phyloP scores from a whole-genome alignment of 495 filamentous ascomycete genomes.

The Aspergillus kassunensis region DNA sequence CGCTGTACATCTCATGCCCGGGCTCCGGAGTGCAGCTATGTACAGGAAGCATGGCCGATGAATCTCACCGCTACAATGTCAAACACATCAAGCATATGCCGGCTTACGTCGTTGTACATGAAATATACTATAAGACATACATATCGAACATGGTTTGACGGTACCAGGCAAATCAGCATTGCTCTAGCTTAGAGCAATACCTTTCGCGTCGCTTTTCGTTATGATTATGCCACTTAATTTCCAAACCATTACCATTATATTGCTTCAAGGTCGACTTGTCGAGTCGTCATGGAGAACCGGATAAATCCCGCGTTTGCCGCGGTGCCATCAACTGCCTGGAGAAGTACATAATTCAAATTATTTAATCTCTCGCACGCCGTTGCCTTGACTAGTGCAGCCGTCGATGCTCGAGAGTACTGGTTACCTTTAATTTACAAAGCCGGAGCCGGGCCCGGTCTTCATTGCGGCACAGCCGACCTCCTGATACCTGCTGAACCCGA shows the following conservation, averaged over 20 bases:
- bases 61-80: constrained; percentile 21
- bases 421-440: background rate
- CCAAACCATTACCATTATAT: background rate
- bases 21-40: background rate
- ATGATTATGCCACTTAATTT: background rate
- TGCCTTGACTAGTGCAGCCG: background rate
- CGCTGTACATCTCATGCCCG: background rate
- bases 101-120: constrained; percentile 7
- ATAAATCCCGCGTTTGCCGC: background rate
- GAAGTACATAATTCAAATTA: background rate
- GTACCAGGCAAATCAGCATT: background rate
- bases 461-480: too few relatives aligned
- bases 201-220: background rate
- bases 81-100: background rate
- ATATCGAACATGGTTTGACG: background rate
- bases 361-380: background rate
- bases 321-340: background rate
- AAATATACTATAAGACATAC: constrained; percentile 9
- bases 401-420: background rate
- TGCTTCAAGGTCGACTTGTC: background rate
- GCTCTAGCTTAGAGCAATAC: too few relatives aligned
- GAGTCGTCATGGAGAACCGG: background rate
- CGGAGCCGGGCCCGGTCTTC: background rate
- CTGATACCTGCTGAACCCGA: background rate
- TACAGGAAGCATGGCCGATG: background rate